These are phyloP conservation scores for Rhexocercosporidium sp. DNA, from an alignment of 2,329 filamentous ascomycete genomes.

Conservation along the genomic window DNA sequence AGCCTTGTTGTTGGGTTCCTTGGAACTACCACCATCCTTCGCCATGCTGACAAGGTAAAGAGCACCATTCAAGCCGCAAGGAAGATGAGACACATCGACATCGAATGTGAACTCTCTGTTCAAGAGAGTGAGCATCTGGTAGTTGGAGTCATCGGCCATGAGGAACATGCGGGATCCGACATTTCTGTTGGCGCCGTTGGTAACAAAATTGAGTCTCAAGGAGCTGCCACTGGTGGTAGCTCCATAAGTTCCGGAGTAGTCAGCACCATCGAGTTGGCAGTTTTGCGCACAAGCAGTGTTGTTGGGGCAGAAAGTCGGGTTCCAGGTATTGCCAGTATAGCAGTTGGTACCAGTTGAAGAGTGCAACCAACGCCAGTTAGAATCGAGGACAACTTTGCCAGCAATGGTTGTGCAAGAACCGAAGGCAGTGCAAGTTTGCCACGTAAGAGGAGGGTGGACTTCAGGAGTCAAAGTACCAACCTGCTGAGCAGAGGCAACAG, in stretches of 20 bases:
- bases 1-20: slow-evolving; percentile 57
- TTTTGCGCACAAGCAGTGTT: slow-evolving; percentile 52
- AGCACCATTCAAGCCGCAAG: slow-evolving; percentile 74
- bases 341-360: slow-evolving; percentile 42
- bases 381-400: slow-evolving; percentile 57
- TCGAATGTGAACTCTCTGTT: slow-evolving; percentile 76
- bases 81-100: slow-evolving; percentile 70
- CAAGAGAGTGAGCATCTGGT: slow-evolving; percentile 68
- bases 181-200: slow-evolving; percentile 53
- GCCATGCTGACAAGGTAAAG: slow-evolving; percentile 71
- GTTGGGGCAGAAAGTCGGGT: slow-evolving; percentile 49
- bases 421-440: slow-evolving; percentile 54
- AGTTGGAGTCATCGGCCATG: slow-evolving; percentile 64
- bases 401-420: slow-evolving; percentile 53
- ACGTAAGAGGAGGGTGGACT: slow-evolving; percentile 57
- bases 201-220: slow-evolving; percentile 63
- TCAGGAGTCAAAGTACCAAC: slow-evolving; percentile 52
- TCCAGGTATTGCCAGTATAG: slow-evolving; percentile 51
- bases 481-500: slow-evolving; percentile 52
- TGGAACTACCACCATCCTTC: slow-evolving; percentile 60
- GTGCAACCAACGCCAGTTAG: slow-evolving; percentile 65
- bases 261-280: slow-evolving; percentile 59
- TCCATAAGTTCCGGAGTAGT: slow-evolving; percentile 58
- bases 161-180: slow-evolving; percentile 66
- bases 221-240: slow-evolving; percentile 57